These are phyloP conservation scores for Lasiodiplodia hormozganensis DNA, from an alignment of 2,329 filamentous ascomycete genomes.

Conservation along the genomic window DNA sequence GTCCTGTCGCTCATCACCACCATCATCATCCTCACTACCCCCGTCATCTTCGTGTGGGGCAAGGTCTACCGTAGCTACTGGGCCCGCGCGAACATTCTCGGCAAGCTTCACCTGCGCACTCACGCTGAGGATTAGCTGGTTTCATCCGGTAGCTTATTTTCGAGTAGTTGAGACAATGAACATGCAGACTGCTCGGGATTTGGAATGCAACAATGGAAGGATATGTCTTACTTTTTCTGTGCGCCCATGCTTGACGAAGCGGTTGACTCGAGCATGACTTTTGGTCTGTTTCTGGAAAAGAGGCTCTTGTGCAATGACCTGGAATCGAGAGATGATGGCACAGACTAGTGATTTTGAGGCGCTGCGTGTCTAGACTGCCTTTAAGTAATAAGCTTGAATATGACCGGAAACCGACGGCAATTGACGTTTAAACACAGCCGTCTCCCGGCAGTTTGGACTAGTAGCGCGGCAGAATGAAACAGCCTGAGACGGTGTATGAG, in stretches of 20 bases:
- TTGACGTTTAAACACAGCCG: neutral
- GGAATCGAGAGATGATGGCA: neutral
- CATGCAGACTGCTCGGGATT: neutral
- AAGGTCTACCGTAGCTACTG: conserved; percentile 45
- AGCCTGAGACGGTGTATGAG: neutral
- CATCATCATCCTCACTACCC: conserved; percentile 39
- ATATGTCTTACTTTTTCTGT: neutral
- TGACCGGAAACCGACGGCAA: neutral
- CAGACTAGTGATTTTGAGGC: neutral
- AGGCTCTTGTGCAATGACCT: neutral
- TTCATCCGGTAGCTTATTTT: too few species aligned
- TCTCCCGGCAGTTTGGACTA: too few species aligned
- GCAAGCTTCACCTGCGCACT: conserved; percentile 40
- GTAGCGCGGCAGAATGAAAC: neutral
- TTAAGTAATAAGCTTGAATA: neutral
- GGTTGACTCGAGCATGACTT: neutral
- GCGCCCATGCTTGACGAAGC: too few species aligned
- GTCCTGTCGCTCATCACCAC: conserved; percentile 41
- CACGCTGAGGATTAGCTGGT: conserved; percentile 1
- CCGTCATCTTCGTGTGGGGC: conserved; percentile 44
- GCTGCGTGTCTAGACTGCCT: neutral
- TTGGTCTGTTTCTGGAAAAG: neutral
- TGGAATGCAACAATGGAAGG: neutral
- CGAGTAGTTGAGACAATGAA: too few species aligned
- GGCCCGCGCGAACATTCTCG: conserved; percentile 42